These are phyloP conservation scores for Kodamaea suecica DNA, from an alignment of 1,139 yeast genomes.

Conservation along the genomic window DNA sequence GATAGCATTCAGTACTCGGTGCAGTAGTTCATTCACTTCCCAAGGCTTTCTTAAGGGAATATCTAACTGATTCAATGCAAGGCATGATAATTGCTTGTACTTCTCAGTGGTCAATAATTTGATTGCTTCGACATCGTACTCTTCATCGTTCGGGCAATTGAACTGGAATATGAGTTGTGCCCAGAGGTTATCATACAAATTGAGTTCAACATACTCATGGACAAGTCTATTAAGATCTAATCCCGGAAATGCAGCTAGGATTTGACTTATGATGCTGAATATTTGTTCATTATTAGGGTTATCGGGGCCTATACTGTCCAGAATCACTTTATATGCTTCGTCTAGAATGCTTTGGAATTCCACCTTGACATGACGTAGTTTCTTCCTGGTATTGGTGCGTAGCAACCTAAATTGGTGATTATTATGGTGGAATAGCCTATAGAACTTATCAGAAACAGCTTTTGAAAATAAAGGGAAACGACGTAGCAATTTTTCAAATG, in stretches of 20 bases:
- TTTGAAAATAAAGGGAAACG: constrained; percentile 46
- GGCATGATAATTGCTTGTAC: constrained; percentile 43
- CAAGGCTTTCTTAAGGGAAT: constrained; percentile 46
- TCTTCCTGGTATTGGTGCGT: constrained; percentile 30
- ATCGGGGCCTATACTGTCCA: constrained; percentile 39
- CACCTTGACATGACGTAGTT: constrained; percentile 24
- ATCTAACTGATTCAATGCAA: constrained; percentile 74
- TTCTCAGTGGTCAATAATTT: constrained; percentile 28
- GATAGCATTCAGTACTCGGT: constrained; percentile 52
- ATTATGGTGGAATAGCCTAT: constrained; percentile 43
- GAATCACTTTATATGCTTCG: constrained; percentile 39
- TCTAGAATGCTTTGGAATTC: constrained; percentile 37
- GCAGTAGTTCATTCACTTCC: constrained; percentile 43
- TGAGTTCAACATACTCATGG: constrained; percentile 68
- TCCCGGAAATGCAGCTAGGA: constrained; percentile 37
- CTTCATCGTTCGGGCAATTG: constrained; percentile 30
- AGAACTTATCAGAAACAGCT: constrained; percentile 46
- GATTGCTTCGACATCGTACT: constrained; percentile 29
- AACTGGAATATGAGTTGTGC: constrained; percentile 42
- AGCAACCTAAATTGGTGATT: constrained; percentile 34
- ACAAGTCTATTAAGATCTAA: constrained; percentile 55
- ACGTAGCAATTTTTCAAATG: constrained; percentile 37
- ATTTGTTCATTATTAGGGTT: constrained; percentile 37
- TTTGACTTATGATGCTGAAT: constrained; percentile 30
- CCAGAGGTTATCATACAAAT: constrained; percentile 67